phyloP scores from a whole-genome alignment of 495 filamentous ascomycete genomes.

The Neurospora tetraspora region DNA sequence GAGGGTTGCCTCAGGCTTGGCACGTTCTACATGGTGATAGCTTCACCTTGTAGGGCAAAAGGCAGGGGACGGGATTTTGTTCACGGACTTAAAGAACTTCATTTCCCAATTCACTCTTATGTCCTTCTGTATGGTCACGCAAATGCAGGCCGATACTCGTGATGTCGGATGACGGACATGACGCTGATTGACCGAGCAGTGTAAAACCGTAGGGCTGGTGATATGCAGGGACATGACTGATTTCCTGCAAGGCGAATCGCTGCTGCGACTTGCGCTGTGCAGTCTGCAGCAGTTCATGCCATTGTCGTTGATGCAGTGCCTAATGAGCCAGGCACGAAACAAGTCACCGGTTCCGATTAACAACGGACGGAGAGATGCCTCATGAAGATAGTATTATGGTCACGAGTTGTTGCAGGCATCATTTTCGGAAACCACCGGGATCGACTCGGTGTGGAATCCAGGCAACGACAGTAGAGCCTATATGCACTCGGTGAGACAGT shows the following conservation, averaged over 20 bases:
- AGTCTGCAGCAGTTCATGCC: background rate
- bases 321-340: background rate
- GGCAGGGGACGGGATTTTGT: background rate
- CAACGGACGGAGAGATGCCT: background rate
- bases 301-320: background rate
- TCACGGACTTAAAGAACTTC: background rate
- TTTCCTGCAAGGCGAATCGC: background rate
- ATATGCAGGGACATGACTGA: background rate
- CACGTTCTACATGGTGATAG: background rate
- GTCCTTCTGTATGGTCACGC: background rate
- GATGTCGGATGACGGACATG: background rate
- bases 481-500: background rate
- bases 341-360: background rate
- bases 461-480: background rate
- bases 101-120: background rate
- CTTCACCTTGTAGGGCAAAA: background rate
- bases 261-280: background rate
- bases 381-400: background rate
- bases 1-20: background rate
- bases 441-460: background rate
- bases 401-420: background rate
- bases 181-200: background rate
- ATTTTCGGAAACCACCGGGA: conserved; percentile 5
- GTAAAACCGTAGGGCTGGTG: background rate
- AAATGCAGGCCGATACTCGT: background rate